Evolutionary conservation across 257 asterid species (phyloP), one percentile per base, ranked within the genome.

Genomic region (Forsythia suspensa): DNA sequence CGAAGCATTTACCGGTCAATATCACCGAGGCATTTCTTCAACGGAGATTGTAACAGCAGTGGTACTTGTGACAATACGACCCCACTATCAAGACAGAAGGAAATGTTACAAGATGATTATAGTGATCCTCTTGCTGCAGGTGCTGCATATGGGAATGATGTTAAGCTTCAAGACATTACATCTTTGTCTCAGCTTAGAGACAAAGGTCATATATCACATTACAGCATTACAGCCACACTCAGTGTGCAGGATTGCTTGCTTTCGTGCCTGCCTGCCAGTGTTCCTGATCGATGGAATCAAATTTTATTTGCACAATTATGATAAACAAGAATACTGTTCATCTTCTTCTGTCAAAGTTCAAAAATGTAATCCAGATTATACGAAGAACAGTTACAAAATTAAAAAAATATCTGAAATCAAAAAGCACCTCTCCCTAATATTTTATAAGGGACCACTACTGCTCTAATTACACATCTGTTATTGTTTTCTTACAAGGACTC

Each of bases 11-110:
- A 80, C 29, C 89, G 97, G 21, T 74, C 96, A 34, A 82, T 92
- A 77, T 93, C 98, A 0, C 98, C 98, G 5, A 84, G 98, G 55
- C 98, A 94, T 86, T 94, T 91, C 80, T 90, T 91, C 79, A 92
- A 94, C 5, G 98, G 98, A 84, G 98, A 94, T 84, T 94, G 98
- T 97, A 89, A 92, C 72, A 90, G 95, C 4, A 97, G 98, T 38
- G 98, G 98, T 16, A 91, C 96, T 29, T 94, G 98, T 72, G 96
- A 94, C 79, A 91, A 87, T 73, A 94, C 97, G 15, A 84, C 89
- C 76, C 97, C 97, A 2, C 84, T 78, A 42, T 81, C 94, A 42
- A 84, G 86, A 73, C 96, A 92, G 24, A 88, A 79, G 83, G 97
- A 90, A 81, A 97, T 92, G 59, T 10, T 78, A 61, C 79, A 88